These are phyloP conservation scores for Globisporangium apiculatum DNA, from an alignment of 352 stramenopile genomes.

Conservation along the genomic window DNA sequence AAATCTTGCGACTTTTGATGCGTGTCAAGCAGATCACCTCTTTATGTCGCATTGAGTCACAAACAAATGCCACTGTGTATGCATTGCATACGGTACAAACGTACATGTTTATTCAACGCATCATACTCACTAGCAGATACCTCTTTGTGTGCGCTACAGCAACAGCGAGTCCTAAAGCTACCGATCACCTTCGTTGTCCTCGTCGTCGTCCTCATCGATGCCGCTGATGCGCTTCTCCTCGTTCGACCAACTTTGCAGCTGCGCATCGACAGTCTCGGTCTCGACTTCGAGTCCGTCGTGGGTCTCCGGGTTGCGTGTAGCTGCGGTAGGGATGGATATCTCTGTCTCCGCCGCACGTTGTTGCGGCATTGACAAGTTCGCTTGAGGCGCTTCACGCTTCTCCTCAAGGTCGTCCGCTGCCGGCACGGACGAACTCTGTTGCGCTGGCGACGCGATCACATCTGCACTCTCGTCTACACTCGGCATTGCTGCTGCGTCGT, in stretches of 20 bases:
- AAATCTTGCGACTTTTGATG: no score
- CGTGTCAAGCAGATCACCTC: no score
- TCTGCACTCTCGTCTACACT: background rate
- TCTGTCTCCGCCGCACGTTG: no score
- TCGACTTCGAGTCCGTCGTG: background rate
- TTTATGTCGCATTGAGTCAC: background rate
- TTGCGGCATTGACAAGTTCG: background rate
- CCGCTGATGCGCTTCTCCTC: background rate
- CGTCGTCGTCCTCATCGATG: background rate
- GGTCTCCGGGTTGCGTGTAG: background rate
- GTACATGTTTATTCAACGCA: no score
- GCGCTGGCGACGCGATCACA: background rate
- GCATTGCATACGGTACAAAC: no score
- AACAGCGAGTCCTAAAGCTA: no score
- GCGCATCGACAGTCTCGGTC: background rate
- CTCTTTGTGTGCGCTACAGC: background rate
- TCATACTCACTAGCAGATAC: background rate
- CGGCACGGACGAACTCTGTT: no score
- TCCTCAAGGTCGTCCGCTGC: background rate
- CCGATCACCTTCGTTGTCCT: background rate
- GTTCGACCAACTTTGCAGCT: background rate
- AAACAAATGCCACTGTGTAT: no score
- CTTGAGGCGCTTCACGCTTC: background rate
- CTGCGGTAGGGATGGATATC: background rate
- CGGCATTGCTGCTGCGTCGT: background rate